Evolutionary conservation across 352 stramenopile genomes (phyloP).

Genomic region (Thalassiosira hispida): DNA sequence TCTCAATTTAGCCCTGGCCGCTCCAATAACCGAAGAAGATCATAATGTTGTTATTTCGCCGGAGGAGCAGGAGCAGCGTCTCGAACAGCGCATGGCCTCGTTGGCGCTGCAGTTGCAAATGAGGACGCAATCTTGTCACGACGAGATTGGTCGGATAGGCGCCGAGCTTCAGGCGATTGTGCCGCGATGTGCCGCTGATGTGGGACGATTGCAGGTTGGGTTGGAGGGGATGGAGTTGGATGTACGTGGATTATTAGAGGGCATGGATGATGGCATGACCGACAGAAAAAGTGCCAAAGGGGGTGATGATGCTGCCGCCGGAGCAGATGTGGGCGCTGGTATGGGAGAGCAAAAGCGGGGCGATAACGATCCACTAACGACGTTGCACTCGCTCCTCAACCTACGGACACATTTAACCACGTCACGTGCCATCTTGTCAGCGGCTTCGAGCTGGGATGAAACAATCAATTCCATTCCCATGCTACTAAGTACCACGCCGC

Average conservation of each 20-base stretch:
- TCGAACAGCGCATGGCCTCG: conserved; percentile 73
- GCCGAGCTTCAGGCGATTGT: conserved; percentile 77
- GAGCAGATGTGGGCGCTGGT: background rate
- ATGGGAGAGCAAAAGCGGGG: background rate
- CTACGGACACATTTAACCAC: conserved; percentile 66
- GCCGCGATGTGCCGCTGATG: conserved; percentile 73
- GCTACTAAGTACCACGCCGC: conserved; percentile 51
- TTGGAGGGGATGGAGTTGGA: conserved; percentile 74
- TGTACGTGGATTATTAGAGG: conserved; percentile 54
- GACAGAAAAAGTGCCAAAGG: background rate
- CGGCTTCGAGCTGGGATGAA: conserved; percentile 75
- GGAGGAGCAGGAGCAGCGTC: conserved; percentile 28
- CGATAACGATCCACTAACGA: conserved; percentile 46
- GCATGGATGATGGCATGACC: conserved; percentile 2
- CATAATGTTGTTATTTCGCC: background rate
- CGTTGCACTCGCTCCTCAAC: conserved; percentile 69
- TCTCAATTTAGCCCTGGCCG: conserved; percentile 68
- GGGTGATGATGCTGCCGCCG: background rate
- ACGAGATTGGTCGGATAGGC: conserved; percentile 80
- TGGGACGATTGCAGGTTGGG: conserved; percentile 58
- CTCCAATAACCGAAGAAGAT: background rate
- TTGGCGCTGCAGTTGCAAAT: conserved; percentile 78
- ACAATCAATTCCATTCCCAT: conserved; percentile 67
- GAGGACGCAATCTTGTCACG: conserved; percentile 75
- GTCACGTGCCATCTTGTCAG: conserved; percentile 68